Percentiles rank a stretch among this genome's conserved stretches.
phyloP scores from a whole-genome alignment of 2,329 filamentous ascomycete genomes.

The Waltergamsia citrina region DNA sequence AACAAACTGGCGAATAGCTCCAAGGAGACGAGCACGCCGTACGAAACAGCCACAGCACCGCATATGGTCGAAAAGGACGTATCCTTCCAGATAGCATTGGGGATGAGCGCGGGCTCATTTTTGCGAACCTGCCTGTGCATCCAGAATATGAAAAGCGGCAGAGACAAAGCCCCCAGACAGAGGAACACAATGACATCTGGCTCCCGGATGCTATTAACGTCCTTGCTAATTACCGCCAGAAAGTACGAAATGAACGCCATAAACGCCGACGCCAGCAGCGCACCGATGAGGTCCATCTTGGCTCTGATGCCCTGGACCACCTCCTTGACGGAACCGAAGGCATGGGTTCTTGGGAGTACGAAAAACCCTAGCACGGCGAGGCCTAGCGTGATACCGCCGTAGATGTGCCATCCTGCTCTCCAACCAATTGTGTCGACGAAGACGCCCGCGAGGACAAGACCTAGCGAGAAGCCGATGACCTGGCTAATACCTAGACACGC shows the following conservation, averaged over 20 bases:
- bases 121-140: constrained; percentile 34
- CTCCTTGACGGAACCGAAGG: constrained; percentile 6
- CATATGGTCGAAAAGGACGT: constrained; percentile 45
- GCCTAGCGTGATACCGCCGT: constrained; percentile 21
- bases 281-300: constrained; percentile 46
- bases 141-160: constrained; percentile 45
- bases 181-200: constrained; percentile 35
- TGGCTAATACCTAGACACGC: constrained; percentile 33
- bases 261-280: constrained; percentile 32
- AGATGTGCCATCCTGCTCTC: constrained; percentile 35
- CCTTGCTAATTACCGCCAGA: no score
- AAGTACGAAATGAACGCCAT: constrained; percentile 41
- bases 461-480: constrained; percentile 38
- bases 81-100: constrained; percentile 53
- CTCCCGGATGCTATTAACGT: no score
- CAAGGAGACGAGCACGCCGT: constrained; percentile 32
- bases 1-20: constrained; percentile 39
- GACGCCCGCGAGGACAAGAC: constrained; percentile 38
- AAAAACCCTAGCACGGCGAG: constrained; percentile 24
- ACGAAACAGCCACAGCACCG: constrained; percentile 34
- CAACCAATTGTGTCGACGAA: constrained; percentile 36
- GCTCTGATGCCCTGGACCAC: constrained; percentile 12
- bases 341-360: constrained; percentile 17
- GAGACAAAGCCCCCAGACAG: constrained; percentile 25
- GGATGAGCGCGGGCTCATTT: constrained; percentile 45